Conservation (phyloP, 768 basidiomycete species). For the Symmetrospora coprosmae region DNA sequence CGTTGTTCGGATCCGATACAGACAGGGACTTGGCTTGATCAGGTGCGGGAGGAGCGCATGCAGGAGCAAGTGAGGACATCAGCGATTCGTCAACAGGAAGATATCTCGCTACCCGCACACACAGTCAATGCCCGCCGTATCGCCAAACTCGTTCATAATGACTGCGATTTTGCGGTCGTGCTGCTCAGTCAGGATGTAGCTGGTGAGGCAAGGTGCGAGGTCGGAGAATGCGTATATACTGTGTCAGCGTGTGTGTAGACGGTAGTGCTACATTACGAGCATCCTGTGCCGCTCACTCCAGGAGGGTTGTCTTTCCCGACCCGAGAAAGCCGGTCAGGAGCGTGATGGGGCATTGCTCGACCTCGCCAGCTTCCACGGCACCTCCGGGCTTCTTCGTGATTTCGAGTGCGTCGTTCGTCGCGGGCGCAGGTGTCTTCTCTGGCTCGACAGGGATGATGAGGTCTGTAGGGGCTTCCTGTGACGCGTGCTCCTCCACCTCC, state of each 20-base stretch:
- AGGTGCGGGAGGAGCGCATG: background rate
- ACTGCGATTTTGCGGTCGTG: slow-evolving; percentile 96
- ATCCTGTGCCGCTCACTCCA: slow-evolving; percentile 47
- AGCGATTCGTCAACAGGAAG: background rate
- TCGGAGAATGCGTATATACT: background rate
- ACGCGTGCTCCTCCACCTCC: too few species aligned
- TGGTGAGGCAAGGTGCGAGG: slow-evolving; percentile 7
- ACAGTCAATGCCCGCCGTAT: slow-evolving; percentile 95
- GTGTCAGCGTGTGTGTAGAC: too few species aligned
- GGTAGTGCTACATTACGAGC: background rate
- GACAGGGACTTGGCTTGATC: slow-evolving; percentile 67
- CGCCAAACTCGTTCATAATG: slow-evolving; percentile 57
- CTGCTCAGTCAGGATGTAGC: slow-evolving; percentile 71
- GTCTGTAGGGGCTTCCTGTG: too few species aligned
- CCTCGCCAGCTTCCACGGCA: background rate
- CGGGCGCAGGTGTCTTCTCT: too few species aligned
- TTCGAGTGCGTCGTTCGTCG: background rate
- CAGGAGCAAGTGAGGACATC: background rate
- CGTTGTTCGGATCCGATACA: slow-evolving; percentile 43
- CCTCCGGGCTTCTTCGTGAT: background rate
- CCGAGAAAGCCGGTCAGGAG: slow-evolving; percentile 92
- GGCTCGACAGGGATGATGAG: too few species aligned
- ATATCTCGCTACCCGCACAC: slow-evolving; percentile 21
- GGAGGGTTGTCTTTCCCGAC: slow-evolving; percentile 73
- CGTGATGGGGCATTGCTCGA: slow-evolving; percentile 50